Evolutionary conservation across 2,329 filamentous ascomycete species (phyloP), one percentile per base, ranked within the genome.

Genomic region (Phialophora chinensis): DNA sequence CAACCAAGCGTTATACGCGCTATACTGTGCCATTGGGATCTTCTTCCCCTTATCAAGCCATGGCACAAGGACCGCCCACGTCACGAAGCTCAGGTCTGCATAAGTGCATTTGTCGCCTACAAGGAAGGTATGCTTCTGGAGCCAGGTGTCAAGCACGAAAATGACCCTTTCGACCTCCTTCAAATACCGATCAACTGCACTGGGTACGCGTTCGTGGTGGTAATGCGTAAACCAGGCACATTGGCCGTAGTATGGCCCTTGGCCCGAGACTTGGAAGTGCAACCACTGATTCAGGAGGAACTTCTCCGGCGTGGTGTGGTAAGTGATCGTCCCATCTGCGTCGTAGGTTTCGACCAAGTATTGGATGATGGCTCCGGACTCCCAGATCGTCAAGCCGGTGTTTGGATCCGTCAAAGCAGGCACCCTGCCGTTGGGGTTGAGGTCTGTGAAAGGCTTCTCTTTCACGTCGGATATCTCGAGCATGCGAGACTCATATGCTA

Each of bases 231-330:
- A 83, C 81, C 80, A 84, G 49, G 73, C 75, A 0, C 73, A 74
- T 72, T 84, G 82, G 20, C 82, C 83, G 64, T 77, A 83, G 70
- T 84, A 84, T 0, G 82, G 82, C 1, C 81, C 82, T 44, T 60
- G 57, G 6, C 57, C 61, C 1, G 76, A 76, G 47, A 75, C 74
- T 72, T 84, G 81, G 72, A 78, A 82, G 69, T 77, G 77, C 5
- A 83, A 75, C 77, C 79, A 83, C 49, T 82, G 79, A 65, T 79
- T 78, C 4, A 77, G 76, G 1, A 75, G 72, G 66, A 77, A 79
- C 58, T 73, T 73, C 42, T 82, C 79, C 2, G 75, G 73, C 5
- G 71, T 73, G 0, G 70, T 53, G 10, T 44, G 17, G 67, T 79
- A 82, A 47, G 75, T 77, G 31, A 83, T 63, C 55, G 75, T 77